These are phyloP conservation scores for Yamadazyma tumulicola DNA, from an alignment of 805 yeast genomes.

Conservation along the genomic window DNA sequence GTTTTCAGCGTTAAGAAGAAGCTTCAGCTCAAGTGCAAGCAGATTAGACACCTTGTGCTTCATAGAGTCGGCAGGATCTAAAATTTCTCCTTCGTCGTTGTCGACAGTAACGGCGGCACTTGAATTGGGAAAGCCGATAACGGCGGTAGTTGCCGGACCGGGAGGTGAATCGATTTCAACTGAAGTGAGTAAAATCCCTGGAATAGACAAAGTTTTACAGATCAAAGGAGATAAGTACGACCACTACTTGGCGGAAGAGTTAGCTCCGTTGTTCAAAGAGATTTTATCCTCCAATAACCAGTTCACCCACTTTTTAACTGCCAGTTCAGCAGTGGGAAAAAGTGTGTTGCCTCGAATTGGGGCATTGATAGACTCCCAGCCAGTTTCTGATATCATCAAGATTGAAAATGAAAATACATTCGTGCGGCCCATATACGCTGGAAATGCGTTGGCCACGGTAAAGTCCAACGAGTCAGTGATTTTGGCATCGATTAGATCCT, in stretches of 20 bases:
- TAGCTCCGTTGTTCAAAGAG: constrained; percentile 62
- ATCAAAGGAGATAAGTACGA: constrained; percentile 59
- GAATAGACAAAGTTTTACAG: constrained; percentile 53
- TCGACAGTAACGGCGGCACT: constrained; percentile 76
- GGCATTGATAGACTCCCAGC: constrained; percentile 82
- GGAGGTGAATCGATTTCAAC: constrained; percentile 47
- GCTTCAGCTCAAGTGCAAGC: constrained; percentile 38
- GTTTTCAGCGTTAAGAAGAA: constrained; percentile 27
- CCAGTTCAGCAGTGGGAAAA: constrained; percentile 87
- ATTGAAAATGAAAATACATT: constrained; percentile 69
- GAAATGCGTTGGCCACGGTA: constrained; percentile 85
- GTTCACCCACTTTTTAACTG: constrained; percentile 69
- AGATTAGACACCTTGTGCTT: constrained; percentile 61
- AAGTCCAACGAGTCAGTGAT: constrained; percentile 62
- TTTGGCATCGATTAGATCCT: constrained; percentile 75
- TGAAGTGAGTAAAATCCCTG: constrained; percentile 51
- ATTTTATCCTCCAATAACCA: constrained; percentile 36
- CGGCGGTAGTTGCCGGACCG: constrained; percentile 73
- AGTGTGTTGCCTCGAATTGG: constrained; percentile 82
- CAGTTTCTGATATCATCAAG: constrained; percentile 75
- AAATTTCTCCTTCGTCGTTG: constrained; percentile 63
- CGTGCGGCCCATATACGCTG: constrained; percentile 93
- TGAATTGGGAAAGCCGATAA: constrained; percentile 70
- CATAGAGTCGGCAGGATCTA: constrained; percentile 58
- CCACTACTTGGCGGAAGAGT: constrained; percentile 74